Evolutionary conservation across 148 eudicot genomes (phyloP).

Genomic region (Rhododendron molle): DNA sequence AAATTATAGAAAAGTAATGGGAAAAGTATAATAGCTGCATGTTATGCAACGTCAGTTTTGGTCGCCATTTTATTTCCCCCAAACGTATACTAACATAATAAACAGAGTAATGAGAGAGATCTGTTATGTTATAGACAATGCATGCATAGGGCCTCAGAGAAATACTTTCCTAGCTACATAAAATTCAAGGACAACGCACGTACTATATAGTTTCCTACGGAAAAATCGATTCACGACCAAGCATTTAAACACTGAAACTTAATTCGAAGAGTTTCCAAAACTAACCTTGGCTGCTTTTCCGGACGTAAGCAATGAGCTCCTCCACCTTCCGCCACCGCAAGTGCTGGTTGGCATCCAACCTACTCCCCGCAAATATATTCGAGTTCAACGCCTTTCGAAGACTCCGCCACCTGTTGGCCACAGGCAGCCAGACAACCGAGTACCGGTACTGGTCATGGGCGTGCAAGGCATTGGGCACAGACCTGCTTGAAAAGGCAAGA

Average conservation of each 20-base stretch:
- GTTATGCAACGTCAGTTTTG: no score
- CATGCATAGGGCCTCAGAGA: no score
- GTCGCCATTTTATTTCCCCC: no score
- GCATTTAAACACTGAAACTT: neutral
- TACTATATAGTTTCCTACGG: neutral
- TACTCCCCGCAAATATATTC: neutral
- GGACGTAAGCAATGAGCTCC: constrained; percentile 3
- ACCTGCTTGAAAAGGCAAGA: constrained; percentile 10
- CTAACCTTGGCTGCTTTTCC: neutral
- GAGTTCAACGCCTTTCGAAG: constrained; percentile 5
- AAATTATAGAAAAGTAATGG: no score
- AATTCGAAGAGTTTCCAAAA: no score
- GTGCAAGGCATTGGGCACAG: constrained; percentile 1
- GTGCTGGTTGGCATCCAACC: neutral
- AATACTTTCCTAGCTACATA: no score
- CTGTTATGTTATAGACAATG: no score
- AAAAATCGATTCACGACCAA: neutral
- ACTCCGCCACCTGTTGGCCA: constrained; percentile 3
- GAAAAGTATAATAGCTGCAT: no score
- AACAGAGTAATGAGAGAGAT: no score
- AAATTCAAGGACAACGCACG: no score
- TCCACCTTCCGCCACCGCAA: neutral
- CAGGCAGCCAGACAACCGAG: constrained; percentile 12
- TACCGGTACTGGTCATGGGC: constrained; percentile 3
- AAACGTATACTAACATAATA: no score